Percentiles rank a stretch among this genome's conserved stretches.
These are phyloP conservation scores for Pinus tabuliformis DNA, from an alignment of 75 land plant genomes.

Conservation along the genomic window DNA sequence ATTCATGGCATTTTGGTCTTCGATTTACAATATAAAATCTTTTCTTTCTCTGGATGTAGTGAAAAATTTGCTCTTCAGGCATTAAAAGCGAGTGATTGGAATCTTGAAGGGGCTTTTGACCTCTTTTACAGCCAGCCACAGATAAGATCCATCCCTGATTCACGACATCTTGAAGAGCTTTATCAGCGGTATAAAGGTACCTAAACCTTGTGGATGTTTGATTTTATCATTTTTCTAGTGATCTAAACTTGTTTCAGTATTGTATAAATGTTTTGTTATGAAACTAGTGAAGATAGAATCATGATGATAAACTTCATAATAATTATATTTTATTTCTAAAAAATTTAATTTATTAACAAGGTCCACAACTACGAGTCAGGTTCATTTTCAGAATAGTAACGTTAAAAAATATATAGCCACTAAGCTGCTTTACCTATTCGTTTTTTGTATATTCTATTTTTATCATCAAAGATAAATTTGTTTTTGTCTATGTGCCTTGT, in stretches of 20 bases:
- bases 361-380: no score
- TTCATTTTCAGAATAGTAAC: no score
- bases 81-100: slow-evolving; percentile 94
- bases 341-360: no score
- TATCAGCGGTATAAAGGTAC: slow-evolving; percentile 88
- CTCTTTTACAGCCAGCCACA: slow-evolving; percentile 89
- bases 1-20: background rate
- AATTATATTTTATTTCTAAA: no score
- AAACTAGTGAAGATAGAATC: no score
- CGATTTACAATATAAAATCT: background rate
- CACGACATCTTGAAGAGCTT: slow-evolving; percentile 85
- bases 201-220: background rate
- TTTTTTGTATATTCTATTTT: no score
- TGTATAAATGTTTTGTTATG: background rate
- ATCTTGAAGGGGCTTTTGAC: slow-evolving; percentile 93
- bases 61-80: slow-evolving; percentile 81
- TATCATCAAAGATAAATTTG: no score
- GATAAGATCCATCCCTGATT: slow-evolving; percentile 54
- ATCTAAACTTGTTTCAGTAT: background rate
- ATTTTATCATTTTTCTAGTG: no score
- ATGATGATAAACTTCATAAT: no score
- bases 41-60: slow-evolving; percentile 38
- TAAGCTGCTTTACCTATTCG: no score
- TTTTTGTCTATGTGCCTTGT: no score
- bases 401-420: no score